A percentile compares a stretch with the other conserved stretches of the same genome.
These are phyloP conservation scores for Coemansia sp. DNA, from an alignment of 192 early-diverging fungal genomes.

Conservation along the genomic window DNA sequence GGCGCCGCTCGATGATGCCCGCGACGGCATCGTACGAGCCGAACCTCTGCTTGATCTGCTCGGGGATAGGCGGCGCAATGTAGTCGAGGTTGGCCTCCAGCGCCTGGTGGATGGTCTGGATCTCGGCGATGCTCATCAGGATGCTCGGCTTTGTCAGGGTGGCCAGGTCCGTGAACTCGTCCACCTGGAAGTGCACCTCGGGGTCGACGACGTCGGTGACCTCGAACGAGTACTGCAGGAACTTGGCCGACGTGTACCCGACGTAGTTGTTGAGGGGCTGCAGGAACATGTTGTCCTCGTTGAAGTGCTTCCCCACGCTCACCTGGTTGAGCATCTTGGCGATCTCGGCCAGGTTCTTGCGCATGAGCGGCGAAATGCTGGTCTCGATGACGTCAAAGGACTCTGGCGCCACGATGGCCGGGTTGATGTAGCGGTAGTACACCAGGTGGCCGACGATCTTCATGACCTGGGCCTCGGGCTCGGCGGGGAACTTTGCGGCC, in stretches of 20 bases:
- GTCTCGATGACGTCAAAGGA: conserved; percentile 92
- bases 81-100: conserved; percentile 77
- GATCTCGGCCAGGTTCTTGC: conserved; percentile 95
- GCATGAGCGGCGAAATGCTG: conserved; percentile 79
- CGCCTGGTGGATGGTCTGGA: conserved; percentile 85
- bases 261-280: conserved; percentile 82
- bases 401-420: conserved; percentile 96
- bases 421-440: conserved; percentile 98
- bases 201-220: conserved; percentile 84
- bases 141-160: conserved; percentile 81
- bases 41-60: conserved; percentile 54
- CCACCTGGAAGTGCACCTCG: conserved; percentile 87
- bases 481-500: conserved; percentile 76
- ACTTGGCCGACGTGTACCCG: conserved; percentile 69
- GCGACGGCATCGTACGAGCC: conserved; percentile 53
- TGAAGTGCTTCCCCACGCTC: conserved; percentile 81
- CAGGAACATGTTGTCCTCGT: conserved; percentile 67
- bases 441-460: conserved; percentile 92
- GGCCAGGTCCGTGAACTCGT: conserved; percentile 81
- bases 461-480: conserved; percentile 75
- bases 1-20: conserved; percentile 49
- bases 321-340: conserved; percentile 96
- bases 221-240: conserved; percentile 81
- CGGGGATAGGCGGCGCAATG: conserved; percentile 59
- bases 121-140: conserved; percentile 87